Conservation (phyloP, 2,329 filamentous ascomycete genomes). For the Capronia epimyces region DNA sequence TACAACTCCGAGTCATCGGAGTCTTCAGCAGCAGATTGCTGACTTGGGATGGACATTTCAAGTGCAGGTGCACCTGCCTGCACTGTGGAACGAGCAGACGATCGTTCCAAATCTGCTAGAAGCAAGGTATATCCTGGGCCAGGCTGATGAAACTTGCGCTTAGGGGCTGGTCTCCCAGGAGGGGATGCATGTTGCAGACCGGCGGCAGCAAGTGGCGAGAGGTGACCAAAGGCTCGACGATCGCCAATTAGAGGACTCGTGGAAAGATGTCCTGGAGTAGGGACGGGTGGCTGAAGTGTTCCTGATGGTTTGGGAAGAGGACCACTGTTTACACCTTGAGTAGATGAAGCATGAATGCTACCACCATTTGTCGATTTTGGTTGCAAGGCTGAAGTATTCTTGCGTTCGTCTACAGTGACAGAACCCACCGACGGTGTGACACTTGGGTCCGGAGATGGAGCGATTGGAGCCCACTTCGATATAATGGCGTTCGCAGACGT, state of each 20-base stretch:
- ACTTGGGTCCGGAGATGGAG: neutral
- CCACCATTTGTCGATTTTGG: conserved; percentile 3
- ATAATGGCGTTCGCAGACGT: conserved; percentile 1
- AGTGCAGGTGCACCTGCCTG: neutral
- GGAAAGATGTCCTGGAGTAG: neutral
- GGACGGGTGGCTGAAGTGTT: neutral
- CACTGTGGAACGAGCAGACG: neutral
- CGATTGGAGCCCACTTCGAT: conserved; percentile 14
- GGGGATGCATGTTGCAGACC: neutral
- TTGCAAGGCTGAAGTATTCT: neutral
- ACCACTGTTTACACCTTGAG: neutral
- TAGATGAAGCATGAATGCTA: neutral
- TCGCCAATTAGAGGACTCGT: conserved; percentile 7
- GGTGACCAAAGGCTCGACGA: conserved; percentile 2
- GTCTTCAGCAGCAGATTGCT: neutral
- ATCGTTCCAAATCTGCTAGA: neutral
- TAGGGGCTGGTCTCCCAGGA: neutral
- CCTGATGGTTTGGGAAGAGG: neutral
- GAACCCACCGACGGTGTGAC: neutral
- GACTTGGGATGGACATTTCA: neutral
- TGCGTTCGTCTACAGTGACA: neutral
- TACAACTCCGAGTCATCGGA: neutral
- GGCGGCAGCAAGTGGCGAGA: neutral
- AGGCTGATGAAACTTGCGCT: conserved; percentile 1
- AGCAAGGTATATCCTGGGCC: conserved; percentile 3